Conservation (phyloP, 106 monocot species). For the Allium sativum region DNA sequence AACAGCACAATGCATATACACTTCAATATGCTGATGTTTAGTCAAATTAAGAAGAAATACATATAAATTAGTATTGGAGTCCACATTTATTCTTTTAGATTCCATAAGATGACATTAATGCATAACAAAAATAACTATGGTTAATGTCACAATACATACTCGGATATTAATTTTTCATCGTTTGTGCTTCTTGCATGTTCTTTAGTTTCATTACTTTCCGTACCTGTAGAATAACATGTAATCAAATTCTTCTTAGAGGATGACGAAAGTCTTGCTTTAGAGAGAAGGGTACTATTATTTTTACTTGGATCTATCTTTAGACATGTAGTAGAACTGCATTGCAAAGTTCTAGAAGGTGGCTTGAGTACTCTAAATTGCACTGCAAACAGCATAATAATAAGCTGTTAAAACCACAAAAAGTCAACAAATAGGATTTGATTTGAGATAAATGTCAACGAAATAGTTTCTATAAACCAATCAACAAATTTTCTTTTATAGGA, state of each 20-base stretch:
- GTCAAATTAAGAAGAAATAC: too few relatives aligned
- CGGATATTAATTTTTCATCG: conserved; percentile 15
- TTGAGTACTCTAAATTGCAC: conserved; percentile 8
- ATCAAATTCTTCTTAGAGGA: conserved; percentile 12
- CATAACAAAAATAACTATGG: neutral
- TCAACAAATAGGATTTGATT: too few relatives aligned
- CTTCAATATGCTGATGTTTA: too few relatives aligned
- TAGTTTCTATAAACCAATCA: too few relatives aligned
- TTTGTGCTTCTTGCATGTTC: conserved; percentile 18
- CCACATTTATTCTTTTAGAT: neutral
- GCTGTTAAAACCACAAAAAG: too few relatives aligned
- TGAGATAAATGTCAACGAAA: too few relatives aligned
- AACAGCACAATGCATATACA: conserved; percentile 4
- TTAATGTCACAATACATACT: conserved; percentile 20
- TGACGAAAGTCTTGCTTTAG: conserved; percentile 4
- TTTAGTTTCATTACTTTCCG: conserved; percentile 32
- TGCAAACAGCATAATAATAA: too few relatives aligned
- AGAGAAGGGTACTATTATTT: conserved; percentile 7
- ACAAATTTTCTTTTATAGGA: too few relatives aligned
- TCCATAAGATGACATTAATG: too few relatives aligned
- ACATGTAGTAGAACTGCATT: conserved; percentile 1
- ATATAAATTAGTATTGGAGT: too few relatives aligned
- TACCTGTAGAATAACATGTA: conserved; percentile 29
- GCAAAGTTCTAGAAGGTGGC: conserved; percentile 13
- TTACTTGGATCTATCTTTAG: conserved; percentile 14